Conservation (phyloP, 73 alveolate genomes). For the Blepharisma japonicum region DNA sequence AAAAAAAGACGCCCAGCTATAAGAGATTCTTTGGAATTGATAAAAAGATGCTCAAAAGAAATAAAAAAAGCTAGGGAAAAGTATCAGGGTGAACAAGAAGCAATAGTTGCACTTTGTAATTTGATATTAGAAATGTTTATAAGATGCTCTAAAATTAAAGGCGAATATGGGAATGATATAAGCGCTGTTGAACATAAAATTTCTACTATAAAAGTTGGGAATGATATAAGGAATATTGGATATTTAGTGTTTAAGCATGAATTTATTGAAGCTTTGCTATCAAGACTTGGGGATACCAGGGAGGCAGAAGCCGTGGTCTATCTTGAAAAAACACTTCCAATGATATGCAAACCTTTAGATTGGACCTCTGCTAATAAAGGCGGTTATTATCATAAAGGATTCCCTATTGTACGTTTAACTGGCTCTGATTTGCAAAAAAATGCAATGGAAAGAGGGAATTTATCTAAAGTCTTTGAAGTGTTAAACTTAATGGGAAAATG, state of each 20-base stretch:
- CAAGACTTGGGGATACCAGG: no score
- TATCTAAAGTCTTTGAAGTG: constrained; percentile 54
- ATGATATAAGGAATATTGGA: constrained; percentile 54
- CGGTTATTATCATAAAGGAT: constrained; percentile 76
- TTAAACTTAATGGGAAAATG: constrained; percentile 63
- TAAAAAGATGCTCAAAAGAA: constrained; percentile 19
- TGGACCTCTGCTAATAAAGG: constrained; percentile 80
- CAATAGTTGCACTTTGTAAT: not conserved
- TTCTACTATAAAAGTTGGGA: constrained; percentile 32
- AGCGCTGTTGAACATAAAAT: constrained; percentile 26
- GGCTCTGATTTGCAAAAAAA: constrained; percentile 62
- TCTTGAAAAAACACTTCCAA: constrained; percentile 78
- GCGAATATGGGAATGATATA: not conserved
- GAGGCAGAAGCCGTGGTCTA: constrained; percentile 60
- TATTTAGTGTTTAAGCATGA: constrained; percentile 44
- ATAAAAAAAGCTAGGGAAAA: constrained; percentile 31
- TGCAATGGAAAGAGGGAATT: constrained; percentile 56
- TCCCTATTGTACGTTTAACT: constrained; percentile 56
- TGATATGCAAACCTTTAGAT: constrained; percentile 85
- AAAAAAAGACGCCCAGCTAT: constrained; percentile 40
- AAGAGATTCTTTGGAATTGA: constrained; percentile 34
- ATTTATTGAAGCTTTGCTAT: no score
- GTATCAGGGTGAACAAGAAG: constrained; percentile 13
- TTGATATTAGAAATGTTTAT: constrained; percentile 9
- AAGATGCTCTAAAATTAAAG: constrained; percentile 21